Base-by-base conservation (phyloP, 345 rosid genomes). In the Salix viminalis region DNA sequence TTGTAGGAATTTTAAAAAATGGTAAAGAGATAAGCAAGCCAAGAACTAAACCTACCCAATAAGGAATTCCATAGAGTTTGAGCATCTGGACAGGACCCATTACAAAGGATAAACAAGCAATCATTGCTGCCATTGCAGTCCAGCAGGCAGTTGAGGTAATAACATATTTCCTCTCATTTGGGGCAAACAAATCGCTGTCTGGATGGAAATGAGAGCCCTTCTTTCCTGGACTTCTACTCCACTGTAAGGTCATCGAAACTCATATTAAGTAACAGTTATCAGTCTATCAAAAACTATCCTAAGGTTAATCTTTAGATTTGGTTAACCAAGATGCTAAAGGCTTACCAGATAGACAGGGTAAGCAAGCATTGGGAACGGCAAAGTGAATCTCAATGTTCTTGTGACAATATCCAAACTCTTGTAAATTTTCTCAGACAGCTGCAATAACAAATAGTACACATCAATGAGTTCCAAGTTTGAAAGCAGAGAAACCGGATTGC, bases 341-440 rank as follows among this genome's bases (percentile, higher is more conserved):
- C 83, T 88, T 76, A 94, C 97, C 93, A 94, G 86, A 85, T 94
- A 94, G 82, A 94, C 24, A 80, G 98, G 98, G 81, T 86, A 94
- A n/a, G 98, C 97, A 28, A 94, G 87, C 89, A 94, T 80, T 34
- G 97, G 97, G 58, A 94, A 92, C 36, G 97, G 98, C 84, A 92
- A 70, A 21, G 88, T 90, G 88, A 92, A 94, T 70, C 98, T 83
- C 80, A 94, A 76, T 66, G 76, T 79, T 77, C 67, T 67, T 18
- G 94, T 90, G 10, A 18, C 70, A 30, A 13, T 65, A 69, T 91
- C 90, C 84, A 94, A 79, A 75, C 78, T 87, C 77, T 77, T 87
- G 88, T 72, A 94, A 60, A 90, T 80, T 83, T 87, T 94, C 88
- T 92, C 92, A 5, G 97, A 23, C 86, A 94, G 79, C 98, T 94